Base-by-base conservation (phyloP, 78 protist species). In the Polysphondylium violaceum region DNA sequence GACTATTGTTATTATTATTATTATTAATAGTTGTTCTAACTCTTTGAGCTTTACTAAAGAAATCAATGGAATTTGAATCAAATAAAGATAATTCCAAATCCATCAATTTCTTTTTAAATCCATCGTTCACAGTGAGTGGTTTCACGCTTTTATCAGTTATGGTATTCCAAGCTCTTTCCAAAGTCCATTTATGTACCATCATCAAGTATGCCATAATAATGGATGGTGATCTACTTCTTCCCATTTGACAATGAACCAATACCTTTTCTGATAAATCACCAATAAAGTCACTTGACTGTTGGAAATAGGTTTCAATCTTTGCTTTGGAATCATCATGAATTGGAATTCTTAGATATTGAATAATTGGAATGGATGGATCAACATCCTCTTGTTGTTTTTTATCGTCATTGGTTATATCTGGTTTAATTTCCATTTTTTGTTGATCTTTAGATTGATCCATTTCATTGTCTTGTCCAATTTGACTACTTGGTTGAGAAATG, bases 221-320 rank as follows among this genome's bases (percentile, higher is more conserved):
- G 16, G 93, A 58, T 43, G 93, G 93, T 21, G 93, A 87, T 55
- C 93, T 65, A 77, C 87, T 75, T 58, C 76, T 65, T 5, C 93
- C 93, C 25, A 75, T 79, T 74, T 77, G 27, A 69, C 93, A 87
- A 69, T 87, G 93, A 36, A 87, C 83, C 11, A 87, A 77, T 21
- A 75, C 76, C 21, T n/a, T 56, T 27, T 40, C 19, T 33, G 19
- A 25, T 31, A 16, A 65, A 44, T 19, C 0, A 2, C 50, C 55
- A 7, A 87, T 87, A 51, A 87, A 87, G 11, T 75, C n/a, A 60
- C 29, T 25, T 7, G 93, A 38, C 16, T 56, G 43, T 9, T 76
- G 36, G 27, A 87, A 87, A 69, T 75, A 60, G 3, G 74, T 59
- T 76, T 76, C 86, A 59, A 87, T 76, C 17, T 38, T 65, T 67